Evolutionary conservation across 306 rosid species (phyloP), one percentile per base, ranked within the genome.

Genomic region (Cucurbita pepo): DNA sequence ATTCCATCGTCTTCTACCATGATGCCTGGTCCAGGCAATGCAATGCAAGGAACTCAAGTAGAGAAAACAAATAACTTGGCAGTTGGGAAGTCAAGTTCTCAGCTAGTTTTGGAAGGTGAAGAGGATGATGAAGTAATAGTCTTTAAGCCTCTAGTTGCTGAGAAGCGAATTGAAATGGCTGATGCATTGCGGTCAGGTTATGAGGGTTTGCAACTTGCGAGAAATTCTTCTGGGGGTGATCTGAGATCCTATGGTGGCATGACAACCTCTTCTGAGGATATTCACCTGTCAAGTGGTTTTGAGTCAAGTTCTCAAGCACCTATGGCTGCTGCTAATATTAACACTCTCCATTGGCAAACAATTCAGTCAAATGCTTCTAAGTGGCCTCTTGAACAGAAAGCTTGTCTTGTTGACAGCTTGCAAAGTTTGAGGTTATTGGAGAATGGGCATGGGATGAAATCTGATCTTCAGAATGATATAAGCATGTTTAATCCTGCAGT

Each of bases 71-170:
- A 69, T 48, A 77, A 47, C 72, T 78, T 75, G 14, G 87, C 81
- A 66, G 73, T 72, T 73, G 79, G 63, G 3, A 77, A 70, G 78
- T 81, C 80, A 63, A 85, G 84, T 72, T 81, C 76, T 43, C 85
- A 75, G 69, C 76, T 75, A 53, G 71, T 58, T 80, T 38, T 77
- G 41, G 98, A 88, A 78, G 96, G 78, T 72, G 98, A 94, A 69
- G 97, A 94, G 6, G 96, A 94, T 15, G 99, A 94, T 12, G 99
- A 94, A 78, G 95, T 94, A 40, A 94, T 94, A 79, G 97, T 94
- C 79, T 94, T 91, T 72, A 94, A 94, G 78, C 99, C 99, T 52
- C 44, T 84, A 40, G 82, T 80, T 72, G 72, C 90, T 34, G 99
- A 94, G 81, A 94, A 89, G 81, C 86, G 71, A 65, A 71, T 80